Evolutionary conservation across 345 rosid species (phyloP).

Genomic region (Dimocarpus longan): DNA sequence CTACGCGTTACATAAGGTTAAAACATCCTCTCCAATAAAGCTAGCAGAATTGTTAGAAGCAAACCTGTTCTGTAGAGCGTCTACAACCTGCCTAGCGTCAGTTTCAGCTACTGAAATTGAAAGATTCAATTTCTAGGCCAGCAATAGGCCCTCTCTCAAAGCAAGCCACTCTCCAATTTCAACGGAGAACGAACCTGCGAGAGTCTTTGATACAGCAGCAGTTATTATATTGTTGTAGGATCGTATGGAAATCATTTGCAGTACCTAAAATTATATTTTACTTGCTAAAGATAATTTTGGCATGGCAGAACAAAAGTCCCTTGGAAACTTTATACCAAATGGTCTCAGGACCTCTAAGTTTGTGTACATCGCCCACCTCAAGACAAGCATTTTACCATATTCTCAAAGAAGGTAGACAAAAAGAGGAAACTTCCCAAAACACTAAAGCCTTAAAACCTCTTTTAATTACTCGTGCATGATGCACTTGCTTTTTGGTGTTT

Average conservation of each 20-base stretch:
- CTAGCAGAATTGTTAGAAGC: no score
- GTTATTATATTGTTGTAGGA: neutral
- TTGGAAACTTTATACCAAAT: neutral
- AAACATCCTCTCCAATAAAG: no score
- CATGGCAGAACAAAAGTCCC: neutral
- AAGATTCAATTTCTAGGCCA: no score
- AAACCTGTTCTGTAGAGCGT: no score
- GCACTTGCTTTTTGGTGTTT: conserved; percentile 11
- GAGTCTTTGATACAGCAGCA: no score
- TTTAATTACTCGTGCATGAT: conserved; percentile 22
- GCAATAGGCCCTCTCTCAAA: no score
- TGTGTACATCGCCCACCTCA: neutral
- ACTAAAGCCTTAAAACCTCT: conserved; percentile 16
- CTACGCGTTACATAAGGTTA: no score
- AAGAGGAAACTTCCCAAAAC: conserved; percentile 16
- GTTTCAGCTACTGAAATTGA: no score
- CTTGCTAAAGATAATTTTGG: neutral
- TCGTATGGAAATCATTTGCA: neutral
- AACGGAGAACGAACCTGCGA: no score
- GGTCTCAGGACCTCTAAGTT: neutral
- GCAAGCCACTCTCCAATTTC: no score
- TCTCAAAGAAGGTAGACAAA: conserved; percentile 11
- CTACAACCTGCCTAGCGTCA: no score
- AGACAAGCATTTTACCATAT: neutral
- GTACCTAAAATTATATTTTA: neutral